phyloP scores from a whole-genome alignment of 495 filamentous ascomycete genomes.

The Letharia columbiana region DNA sequence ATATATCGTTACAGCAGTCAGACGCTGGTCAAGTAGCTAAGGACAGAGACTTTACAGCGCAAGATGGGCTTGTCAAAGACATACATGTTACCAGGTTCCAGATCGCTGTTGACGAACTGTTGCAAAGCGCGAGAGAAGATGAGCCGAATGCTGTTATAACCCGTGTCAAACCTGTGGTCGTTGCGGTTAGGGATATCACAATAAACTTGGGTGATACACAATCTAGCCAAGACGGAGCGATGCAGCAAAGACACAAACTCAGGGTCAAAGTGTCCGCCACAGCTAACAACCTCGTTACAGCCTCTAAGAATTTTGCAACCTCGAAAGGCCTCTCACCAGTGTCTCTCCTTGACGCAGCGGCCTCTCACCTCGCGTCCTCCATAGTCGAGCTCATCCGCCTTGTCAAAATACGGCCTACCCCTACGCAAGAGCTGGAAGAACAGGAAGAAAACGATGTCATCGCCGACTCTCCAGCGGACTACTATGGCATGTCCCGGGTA shows the following conservation, averaged over 20 bases:
- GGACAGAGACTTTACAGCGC: slow-evolving; percentile 62
- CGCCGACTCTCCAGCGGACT: slow-evolving; percentile 41
- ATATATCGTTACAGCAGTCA: slow-evolving; percentile 53
- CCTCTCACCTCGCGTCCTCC: slow-evolving; percentile 79
- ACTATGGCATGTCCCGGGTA: slow-evolving; percentile 39
- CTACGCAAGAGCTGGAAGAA: slow-evolving; percentile 63
- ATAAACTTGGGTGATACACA: slow-evolving; percentile 61
- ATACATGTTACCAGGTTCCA: slow-evolving; percentile 93
- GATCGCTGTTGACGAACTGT: slow-evolving; percentile 84
- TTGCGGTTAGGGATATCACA: slow-evolving; percentile 69
- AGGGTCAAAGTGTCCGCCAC: slow-evolving; percentile 77
- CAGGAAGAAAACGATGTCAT: slow-evolving; percentile 46
- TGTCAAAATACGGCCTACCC: slow-evolving; percentile 75
- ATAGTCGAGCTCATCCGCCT: slow-evolving; percentile 75
- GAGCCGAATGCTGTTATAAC: slow-evolving; percentile 64
- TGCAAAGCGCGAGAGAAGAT: slow-evolving; percentile 66
- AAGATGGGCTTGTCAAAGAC: slow-evolving; percentile 74
- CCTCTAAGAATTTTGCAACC: slow-evolving; percentile 77
- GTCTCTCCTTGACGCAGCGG: slow-evolving; percentile 88
- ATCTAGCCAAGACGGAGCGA: slow-evolving; percentile 33
- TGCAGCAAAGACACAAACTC: slow-evolving; percentile 50
- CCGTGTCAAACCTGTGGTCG: slow-evolving; percentile 71
- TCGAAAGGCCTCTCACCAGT: slow-evolving; percentile 84
- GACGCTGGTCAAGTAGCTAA: slow-evolving; percentile 55
- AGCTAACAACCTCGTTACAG: slow-evolving; percentile 91